Evolutionary conservation across 2,329 filamentous ascomycete species (phyloP), one percentile per base, ranked within the genome.

Genomic region (Epichloe gansuensis): DNA sequence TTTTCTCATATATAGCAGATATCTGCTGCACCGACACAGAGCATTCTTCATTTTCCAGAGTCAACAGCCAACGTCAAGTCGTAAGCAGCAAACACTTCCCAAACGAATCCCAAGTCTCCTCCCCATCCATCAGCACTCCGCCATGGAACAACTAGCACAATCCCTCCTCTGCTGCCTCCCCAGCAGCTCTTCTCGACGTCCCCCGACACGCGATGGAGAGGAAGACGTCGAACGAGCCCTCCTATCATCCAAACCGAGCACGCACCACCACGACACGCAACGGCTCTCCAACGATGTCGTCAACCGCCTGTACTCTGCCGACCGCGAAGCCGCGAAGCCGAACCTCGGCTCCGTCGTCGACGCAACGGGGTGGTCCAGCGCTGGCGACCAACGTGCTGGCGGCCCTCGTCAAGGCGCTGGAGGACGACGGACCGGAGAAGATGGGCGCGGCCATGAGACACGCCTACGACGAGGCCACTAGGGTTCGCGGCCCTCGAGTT

Each of bases 381-480:
- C 35, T 48, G 5, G 46, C 46, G 12, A 38, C 9, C 3, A 39
- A 39, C 2, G 38, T 50, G 9, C 48, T 50, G 9, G 38, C 48
- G 15, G 25, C 23, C 13, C 48, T 50, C 21, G 25, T 21, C 5
- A 2, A 17, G 38, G 23, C 48, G 4, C 5, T 50, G n/a, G 8
- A 15, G 6, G 37, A 50, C 2, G 17, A 17, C 17, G 48, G 48
- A 4, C 48, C 21, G 4, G 48, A 50, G 1, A 50, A 43, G 48
- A 43, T 50, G 48, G 48, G 48, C 13, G 21, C 48, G 25, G 46
- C 46, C 11, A 25, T 41, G 46, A 48, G 46, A 3, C 3, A 48
- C 6, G 46, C 46, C 15, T 48, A 17, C 21, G 35, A 41, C 5
- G 3, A 39, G 31, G 46, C 46, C 9, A 3, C 23, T 11, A 7